Percentiles rank a stretch among this genome's conserved stretches.
Conservation (phyloP, 2,329 filamentous ascomycete genomes). For the Botrytis tulipae region DNA sequence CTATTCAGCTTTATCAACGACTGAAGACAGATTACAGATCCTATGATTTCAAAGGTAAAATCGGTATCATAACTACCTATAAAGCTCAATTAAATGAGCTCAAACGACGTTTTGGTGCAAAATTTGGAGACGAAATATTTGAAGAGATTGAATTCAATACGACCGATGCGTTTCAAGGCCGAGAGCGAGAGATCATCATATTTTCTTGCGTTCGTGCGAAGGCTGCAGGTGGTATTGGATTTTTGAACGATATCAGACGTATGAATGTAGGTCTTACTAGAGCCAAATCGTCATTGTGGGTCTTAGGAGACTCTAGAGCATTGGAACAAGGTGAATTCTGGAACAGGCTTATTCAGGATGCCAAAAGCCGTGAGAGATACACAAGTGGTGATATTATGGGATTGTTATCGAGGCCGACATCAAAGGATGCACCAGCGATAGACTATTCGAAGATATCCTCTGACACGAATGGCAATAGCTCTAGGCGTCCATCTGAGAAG, state of each 20-base stretch:
- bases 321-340: slow-evolving; percentile 88
- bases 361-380: slow-evolving; percentile 70
- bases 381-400: slow-evolving; percentile 63
- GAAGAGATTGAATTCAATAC: slow-evolving; percentile 95
- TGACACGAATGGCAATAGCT: neutral
- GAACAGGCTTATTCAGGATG: slow-evolving; percentile 81
- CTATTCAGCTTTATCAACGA: slow-evolving; percentile 79
- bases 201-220: slow-evolving; percentile 97
- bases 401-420: slow-evolving; percentile 51
- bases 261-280: slow-evolving; percentile 99
- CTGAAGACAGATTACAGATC: slow-evolving; percentile 69
- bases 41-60: slow-evolving; percentile 73
- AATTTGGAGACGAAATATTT: slow-evolving; percentile 72
- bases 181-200: slow-evolving; percentile 97
- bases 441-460: neutral
- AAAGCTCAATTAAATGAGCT: slow-evolving; percentile 87
- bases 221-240: slow-evolving; percentile 91
- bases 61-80: slow-evolving; percentile 97
- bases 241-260: slow-evolving; percentile 95
- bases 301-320: slow-evolving; percentile 86
- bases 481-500: neutral
- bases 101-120: slow-evolving; percentile 67
- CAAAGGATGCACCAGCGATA: slow-evolving; percentile 24
- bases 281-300: slow-evolving; percentile 95
- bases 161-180: slow-evolving; percentile 94